Base-by-base conservation (phyloP, 768 basidiomycete genomes). In the Russula lepida region DNA sequence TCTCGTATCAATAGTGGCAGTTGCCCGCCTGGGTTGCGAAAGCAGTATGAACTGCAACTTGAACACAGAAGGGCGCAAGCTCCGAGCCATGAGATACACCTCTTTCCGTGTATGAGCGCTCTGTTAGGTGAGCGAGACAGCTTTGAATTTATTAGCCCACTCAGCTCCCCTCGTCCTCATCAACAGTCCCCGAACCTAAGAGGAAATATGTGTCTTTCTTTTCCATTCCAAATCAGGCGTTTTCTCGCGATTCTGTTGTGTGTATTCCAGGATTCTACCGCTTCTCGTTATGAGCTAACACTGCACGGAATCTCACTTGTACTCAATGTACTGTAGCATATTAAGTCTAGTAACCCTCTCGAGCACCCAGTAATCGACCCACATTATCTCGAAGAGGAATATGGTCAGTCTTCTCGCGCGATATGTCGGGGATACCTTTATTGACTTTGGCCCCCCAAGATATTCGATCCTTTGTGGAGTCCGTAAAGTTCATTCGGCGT, bases 181-280 rank as follows among this genome's bases (percentile, higher is more conserved):
- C 23, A 4, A 37, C 13, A 66, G 65, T 21, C 15, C 65, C 56
- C 23, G 41, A 58, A 13, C 35, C 56, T 7, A 44, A 48, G 7
- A 56, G 49, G 43, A 64, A 58, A 58, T 62, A 56, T 60, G 30
- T 46, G 6, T 13, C 53, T 11, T 27, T 63, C 7, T 2, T 19
- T 21, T 30, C 48, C 4, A 0, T 58, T 17, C 6, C 47, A 6
- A 65, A 67, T n/a, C 55, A 60, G 1, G 46, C 59, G 7, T 57
- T 59, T 0, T 68, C 68, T 15, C 56, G 68, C 1, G 67, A 60
- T 6, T 63, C 62, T 19, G 60, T 69, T 15, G 69, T 68, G n/a
- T 23, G 62, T 17, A 30, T 23, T 50, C 25, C 15, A 6, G 3
- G 8, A 9, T 13, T 35, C 28, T 7, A 9, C 6, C 6, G 7